Evolutionary conservation across 2,329 filamentous ascomycete species (phyloP), one percentile per base, ranked within the genome.

Genomic region (Cercospora sp.): DNA sequence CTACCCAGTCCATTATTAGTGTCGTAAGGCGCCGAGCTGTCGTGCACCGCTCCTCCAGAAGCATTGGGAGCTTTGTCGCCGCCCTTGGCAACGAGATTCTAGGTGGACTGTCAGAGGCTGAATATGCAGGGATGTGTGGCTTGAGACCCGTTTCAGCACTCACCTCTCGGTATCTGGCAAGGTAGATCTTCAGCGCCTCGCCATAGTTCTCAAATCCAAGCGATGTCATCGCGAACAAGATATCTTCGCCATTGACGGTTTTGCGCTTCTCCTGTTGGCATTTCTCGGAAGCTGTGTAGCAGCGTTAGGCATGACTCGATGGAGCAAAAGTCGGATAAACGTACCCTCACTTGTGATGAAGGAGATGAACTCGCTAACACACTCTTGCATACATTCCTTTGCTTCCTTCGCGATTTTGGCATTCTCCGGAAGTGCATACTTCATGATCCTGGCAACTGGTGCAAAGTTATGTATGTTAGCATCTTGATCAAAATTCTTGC

Each of bases 301-400:
- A 10, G 26, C 28, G 23, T 33, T 20, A 58, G 26, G 16, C 23
- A 58, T 26, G 7, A 0, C 20, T 28, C 23, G 7, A 23, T 5
- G 26, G 3, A 10, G 7, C 53, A 18, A 58, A 5, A 8, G 36
- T 39, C 16, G 33, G 36, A 26, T 10, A 1, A 58, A 83, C 91
- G 78, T 81, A 97, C 95, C 95, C 87, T 99, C 95, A 80, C 94
- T 98, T 39, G 95, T 99, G 79, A 99, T 98, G 85, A 99, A 99
- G 6, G 93, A 97, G 84, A 99, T 99, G 81, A 99, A 99, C 83
- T 99, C 95, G 89, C 94, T 97, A 67, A 99, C 95, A 79, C 95
- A 99, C 81, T 99, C 95, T 81, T 99, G 95, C 95, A 99, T 98
- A 83, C 95, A 99, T 80, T 99, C 95, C 81, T 99, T 99, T 65